These are phyloP conservation scores for Kwoniella mangroviensis DNA, from an alignment of 768 basidiomycete species.

Conservation along the genomic window DNA sequence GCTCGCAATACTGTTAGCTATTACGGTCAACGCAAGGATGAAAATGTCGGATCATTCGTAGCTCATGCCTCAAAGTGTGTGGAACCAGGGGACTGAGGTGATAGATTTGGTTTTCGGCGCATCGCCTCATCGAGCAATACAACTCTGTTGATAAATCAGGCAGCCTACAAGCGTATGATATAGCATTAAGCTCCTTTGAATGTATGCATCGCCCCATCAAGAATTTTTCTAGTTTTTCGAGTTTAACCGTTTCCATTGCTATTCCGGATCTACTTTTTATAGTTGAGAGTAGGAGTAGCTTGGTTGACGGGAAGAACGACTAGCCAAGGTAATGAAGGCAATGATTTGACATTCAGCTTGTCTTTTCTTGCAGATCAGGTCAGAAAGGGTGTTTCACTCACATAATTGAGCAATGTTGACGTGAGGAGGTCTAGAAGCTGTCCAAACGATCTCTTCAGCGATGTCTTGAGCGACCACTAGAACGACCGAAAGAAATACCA, in stretches of 20 bases:
- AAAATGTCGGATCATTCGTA: too few species aligned
- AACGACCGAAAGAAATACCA: background rate
- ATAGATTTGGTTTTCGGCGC: too few species aligned
- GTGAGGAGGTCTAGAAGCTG: slow-evolving; percentile 85
- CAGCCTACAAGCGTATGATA: too few species aligned
- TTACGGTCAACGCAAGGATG: too few species aligned
- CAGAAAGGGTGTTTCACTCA: slow-evolving; percentile 23
- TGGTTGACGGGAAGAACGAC: slow-evolving; percentile 59
- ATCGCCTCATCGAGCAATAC: too few species aligned
- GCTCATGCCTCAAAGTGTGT: too few species aligned
- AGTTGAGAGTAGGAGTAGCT: slow-evolving; percentile 56
- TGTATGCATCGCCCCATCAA: too few species aligned
- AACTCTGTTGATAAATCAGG: too few species aligned
- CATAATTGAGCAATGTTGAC: slow-evolving; percentile 69
- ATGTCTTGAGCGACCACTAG: slow-evolving; percentile 82
- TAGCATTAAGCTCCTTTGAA: too few species aligned
- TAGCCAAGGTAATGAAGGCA: slow-evolving; percentile 2
- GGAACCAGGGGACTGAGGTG: too few species aligned
- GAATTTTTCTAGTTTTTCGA: background rate
- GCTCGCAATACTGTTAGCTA: too few species aligned
- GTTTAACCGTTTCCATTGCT: background rate
- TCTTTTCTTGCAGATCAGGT: background rate
- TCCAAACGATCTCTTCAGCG: slow-evolving; percentile 98
- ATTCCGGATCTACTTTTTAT: slow-evolving; percentile 21
- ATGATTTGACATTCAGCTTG: background rate